These are phyloP conservation scores for Trichoderma reesei DNA, from an alignment of 495 filamentous ascomycete species.

Conservation along the genomic window DNA sequence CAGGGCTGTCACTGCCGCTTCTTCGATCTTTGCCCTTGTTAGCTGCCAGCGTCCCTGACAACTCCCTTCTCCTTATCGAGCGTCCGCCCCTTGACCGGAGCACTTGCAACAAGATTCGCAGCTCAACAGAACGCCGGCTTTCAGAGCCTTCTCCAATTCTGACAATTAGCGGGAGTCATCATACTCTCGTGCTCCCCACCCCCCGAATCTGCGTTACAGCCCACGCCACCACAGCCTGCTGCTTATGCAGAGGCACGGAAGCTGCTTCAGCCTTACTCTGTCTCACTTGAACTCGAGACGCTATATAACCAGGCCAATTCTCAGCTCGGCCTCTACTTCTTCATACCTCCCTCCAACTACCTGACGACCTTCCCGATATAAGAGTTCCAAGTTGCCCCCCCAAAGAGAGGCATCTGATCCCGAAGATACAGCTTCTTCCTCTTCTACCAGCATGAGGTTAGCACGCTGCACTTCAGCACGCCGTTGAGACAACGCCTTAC, in stretches of 20 bases:
- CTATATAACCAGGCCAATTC: not conserved
- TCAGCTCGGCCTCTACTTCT: not conserved
- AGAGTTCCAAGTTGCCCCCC: not conserved
- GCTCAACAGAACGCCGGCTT: not conserved
- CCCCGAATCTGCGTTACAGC: not conserved
- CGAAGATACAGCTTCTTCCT: not conserved
- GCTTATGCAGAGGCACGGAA: not conserved
- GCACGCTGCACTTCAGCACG: not conserved
- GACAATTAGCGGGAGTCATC: not conserved
- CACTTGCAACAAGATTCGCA: not conserved
- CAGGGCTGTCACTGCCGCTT: not conserved
- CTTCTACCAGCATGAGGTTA: not conserved
- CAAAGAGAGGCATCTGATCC: not conserved
- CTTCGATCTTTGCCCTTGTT: not conserved
- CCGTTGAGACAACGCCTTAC: not conserved
- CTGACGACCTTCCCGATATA: not conserved
- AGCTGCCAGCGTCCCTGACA: not conserved
- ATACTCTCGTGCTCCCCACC: constrained; percentile 1
- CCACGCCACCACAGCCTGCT: constrained; percentile 6
- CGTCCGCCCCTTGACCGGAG: not conserved
- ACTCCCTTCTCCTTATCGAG: not conserved
- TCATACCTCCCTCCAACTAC: constrained; percentile 2
- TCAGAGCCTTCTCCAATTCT: not conserved
- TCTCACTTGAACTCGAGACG: not conserved
- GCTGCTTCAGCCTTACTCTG: constrained; percentile 5